Conservation (phyloP, 129 eudicot species). For the Heracleum sosnowskyi region DNA sequence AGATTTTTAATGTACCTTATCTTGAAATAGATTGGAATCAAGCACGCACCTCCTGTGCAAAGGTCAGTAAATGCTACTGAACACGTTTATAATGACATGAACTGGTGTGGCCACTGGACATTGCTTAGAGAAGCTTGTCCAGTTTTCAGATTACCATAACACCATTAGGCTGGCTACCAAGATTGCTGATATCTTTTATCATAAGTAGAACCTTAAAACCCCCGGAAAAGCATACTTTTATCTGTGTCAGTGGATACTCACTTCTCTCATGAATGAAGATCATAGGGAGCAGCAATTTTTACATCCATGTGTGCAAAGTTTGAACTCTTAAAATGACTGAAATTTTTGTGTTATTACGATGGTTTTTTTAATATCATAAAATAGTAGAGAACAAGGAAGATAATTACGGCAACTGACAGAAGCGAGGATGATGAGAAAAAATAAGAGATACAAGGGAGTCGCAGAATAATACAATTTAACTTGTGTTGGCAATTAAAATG, state of each 20-base stretch:
- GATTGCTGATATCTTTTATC: background rate
- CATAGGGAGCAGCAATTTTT: background rate
- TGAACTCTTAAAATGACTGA: background rate
- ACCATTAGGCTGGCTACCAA: background rate
- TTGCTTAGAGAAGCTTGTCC: background rate
- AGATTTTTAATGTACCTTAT: slow-evolving; percentile 24
- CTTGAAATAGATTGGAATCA: slow-evolving; percentile 35
- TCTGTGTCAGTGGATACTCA: background rate
- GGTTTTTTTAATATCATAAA: background rate
- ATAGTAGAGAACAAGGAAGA: background rate
- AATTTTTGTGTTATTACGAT: background rate
- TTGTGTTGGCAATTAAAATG: background rate
- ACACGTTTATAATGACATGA: background rate
- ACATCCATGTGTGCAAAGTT: background rate
- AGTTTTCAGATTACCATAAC: background rate
- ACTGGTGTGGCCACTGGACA: background rate
- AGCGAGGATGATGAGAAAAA: background rate
- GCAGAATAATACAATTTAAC: background rate
- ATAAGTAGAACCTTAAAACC: background rate
- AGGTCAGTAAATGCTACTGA: slow-evolving; percentile 38
- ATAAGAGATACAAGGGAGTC: background rate
- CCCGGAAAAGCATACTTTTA: background rate
- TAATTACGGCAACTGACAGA: background rate
- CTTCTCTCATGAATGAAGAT: background rate
- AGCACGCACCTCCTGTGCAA: slow-evolving; percentile 57